A percentile compares a stretch with the other conserved stretches of the same genome.
Conservation (phyloP, 78 protist genomes). For the slime mould (Dictyostelium discoideum) region DNA sequence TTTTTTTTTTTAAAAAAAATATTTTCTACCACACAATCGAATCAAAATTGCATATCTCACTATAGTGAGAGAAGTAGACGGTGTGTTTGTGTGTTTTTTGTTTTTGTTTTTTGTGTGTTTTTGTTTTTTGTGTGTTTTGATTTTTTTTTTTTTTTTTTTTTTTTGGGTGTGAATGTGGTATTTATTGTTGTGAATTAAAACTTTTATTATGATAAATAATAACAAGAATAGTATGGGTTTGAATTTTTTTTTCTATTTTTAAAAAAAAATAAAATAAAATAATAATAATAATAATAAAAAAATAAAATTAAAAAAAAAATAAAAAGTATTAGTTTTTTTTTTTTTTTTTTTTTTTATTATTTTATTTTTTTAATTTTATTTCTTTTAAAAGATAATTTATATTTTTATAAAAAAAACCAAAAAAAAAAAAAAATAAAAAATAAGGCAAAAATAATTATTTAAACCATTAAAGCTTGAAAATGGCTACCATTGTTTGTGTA, state of each 20-base stretch:
- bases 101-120: neutral
- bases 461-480: neutral
- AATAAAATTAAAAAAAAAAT: neutral
- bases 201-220: neutral
- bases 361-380: no score
- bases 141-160: neutral
- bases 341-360: no score
- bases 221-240: neutral
- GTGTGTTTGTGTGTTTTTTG: neutral
- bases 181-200: neutral
- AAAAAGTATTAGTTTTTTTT: neutral
- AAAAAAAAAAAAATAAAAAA: neutral
- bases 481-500: slow-evolving; percentile 7
- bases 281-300: neutral
- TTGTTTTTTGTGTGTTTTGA: neutral
- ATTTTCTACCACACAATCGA: neutral
- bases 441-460: neutral
- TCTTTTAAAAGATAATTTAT: neutral
- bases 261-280: neutral
- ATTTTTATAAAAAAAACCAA: neutral
- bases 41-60: neutral
- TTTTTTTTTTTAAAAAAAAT: no score
- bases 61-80: slow-evolving; percentile 3
- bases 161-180: neutral
- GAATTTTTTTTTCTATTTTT: neutral